A percentile compares a stretch with the other conserved stretches of the same genome.
Conservation (phyloP, 2,329 filamentous ascomycete genomes). For the Delphinella strobiligena region DNA sequence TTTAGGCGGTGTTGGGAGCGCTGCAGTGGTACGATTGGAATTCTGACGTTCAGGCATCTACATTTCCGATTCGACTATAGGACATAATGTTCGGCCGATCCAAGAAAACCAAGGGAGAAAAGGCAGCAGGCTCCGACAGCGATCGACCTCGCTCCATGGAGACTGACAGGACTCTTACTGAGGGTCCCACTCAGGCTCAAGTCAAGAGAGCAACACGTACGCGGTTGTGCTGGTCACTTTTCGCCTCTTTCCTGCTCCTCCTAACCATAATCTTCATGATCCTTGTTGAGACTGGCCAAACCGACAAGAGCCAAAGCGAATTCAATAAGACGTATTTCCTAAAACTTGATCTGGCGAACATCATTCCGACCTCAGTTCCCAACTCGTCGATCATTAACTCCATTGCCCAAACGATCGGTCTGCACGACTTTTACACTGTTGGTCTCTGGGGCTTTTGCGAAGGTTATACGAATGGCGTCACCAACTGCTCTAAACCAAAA, state of each 20-base stretch:
- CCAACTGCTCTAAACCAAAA: constrained; percentile 58
- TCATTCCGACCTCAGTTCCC: constrained; percentile 62
- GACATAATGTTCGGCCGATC: constrained; percentile 22
- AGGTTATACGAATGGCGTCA: constrained; percentile 67
- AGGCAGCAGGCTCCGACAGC: constrained; percentile 1
- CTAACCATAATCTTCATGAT: constrained; percentile 67
- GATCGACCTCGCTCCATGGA: constrained; percentile 7
- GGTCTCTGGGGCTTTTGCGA: constrained; percentile 90
- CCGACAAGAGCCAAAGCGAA: constrained; percentile 42
- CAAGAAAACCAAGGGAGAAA: constrained; percentile 9
- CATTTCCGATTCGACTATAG: too few species aligned
- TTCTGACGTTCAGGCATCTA: too few species aligned
- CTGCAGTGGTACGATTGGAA: too few species aligned
- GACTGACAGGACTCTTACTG: constrained; percentile 17
- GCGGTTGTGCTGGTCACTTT: constrained; percentile 48
- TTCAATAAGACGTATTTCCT: constrained; percentile 70
- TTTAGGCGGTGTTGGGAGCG: too few species aligned
- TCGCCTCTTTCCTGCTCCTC: constrained; percentile 59
- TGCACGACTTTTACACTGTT: constrained; percentile 91
- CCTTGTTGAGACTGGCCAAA: constrained; percentile 69
- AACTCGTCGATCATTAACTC: constrained; percentile 71
- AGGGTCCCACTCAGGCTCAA: constrained; percentile 23
- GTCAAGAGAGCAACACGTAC: constrained; percentile 39
- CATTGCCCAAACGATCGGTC: constrained; percentile 71
- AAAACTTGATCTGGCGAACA: constrained; percentile 68